Conservation (phyloP, 208 protist species). For the Acanthamoeba quina region DNA sequence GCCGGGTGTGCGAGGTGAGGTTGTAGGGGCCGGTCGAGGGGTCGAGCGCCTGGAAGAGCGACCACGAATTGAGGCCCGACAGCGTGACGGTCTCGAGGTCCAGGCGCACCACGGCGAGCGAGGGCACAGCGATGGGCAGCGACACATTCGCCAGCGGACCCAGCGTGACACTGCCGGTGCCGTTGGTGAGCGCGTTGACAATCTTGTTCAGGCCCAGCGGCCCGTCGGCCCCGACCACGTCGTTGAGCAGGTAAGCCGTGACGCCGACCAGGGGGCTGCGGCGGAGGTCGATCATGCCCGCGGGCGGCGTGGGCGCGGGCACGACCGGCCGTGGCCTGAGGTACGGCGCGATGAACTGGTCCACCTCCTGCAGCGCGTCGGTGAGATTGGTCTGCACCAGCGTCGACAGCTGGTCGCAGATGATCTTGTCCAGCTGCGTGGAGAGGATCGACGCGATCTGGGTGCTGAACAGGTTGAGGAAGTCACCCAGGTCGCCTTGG, state of each 20-base stretch:
- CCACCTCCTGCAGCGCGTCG: slow-evolving; percentile 15
- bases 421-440: not conserved
- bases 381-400: slow-evolving; percentile 28
- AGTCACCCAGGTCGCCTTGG: not conserved
- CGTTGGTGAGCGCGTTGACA: slow-evolving; percentile 71
- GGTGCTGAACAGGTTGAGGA: not conserved
- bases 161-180: slow-evolving; percentile 19
- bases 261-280: slow-evolving; percentile 22
- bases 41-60: not conserved
- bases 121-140: not conserved
- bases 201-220: slow-evolving; percentile 69
- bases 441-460: not conserved
- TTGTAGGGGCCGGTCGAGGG: not conserved
- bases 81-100: not conserved
- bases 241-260: slow-evolving; percentile 62
- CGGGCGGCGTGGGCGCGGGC: not conserved
- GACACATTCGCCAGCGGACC: not conserved
- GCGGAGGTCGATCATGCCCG: slow-evolving; percentile 22
- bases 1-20: slow-evolving; percentile 10
- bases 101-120: not conserved
- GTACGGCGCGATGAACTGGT: not conserved
- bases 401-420: not conserved
- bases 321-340: not conserved
- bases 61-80: slow-evolving; percentile 72
- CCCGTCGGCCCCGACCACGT: slow-evolving; percentile 57